These are phyloP conservation scores for Aspergillus sclerotialis DNA, from an alignment of 2,329 filamentous ascomycete species.

Conservation along the genomic window DNA sequence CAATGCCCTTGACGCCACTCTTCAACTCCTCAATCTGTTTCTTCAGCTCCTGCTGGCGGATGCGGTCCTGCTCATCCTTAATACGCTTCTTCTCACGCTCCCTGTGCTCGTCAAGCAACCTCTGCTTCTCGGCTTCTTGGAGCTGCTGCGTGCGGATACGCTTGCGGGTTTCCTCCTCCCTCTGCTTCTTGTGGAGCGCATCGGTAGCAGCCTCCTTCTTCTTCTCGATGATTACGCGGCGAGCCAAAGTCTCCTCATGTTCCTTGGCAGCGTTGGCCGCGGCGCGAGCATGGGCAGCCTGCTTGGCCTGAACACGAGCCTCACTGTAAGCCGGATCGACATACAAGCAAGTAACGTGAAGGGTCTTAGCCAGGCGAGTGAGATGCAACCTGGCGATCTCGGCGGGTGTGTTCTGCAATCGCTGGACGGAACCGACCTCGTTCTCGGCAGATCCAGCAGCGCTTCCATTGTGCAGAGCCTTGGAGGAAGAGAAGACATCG, in stretches of 20 bases:
- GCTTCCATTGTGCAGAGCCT: slow-evolving; percentile 80
- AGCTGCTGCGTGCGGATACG: slow-evolving; percentile 78
- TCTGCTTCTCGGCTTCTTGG: slow-evolving; percentile 81
- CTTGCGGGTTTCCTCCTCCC: slow-evolving; percentile 86
- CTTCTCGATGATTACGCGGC: slow-evolving; percentile 88
- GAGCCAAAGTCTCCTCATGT: slow-evolving; percentile 73
- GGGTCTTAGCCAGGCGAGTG: slow-evolving; percentile 79
- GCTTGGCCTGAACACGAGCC: slow-evolving; percentile 68
- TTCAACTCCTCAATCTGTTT: slow-evolving; percentile 88
- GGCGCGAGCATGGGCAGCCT: slow-evolving; percentile 72
- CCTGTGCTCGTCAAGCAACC: slow-evolving; percentile 84
- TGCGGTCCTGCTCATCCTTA: slow-evolving; percentile 79
- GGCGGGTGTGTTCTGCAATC: slow-evolving; percentile 92
- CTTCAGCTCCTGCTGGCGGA: slow-evolving; percentile 89
- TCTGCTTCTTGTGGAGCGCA: slow-evolving; percentile 78
- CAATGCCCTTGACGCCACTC: slow-evolving; percentile 74
- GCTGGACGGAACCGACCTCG: slow-evolving; percentile 79
- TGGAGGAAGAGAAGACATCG: slow-evolving; percentile 95
- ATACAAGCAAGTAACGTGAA: slow-evolving; percentile 92
- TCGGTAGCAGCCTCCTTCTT: slow-evolving; percentile 95
- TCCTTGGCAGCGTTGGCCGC: slow-evolving; percentile 87
- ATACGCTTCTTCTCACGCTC: slow-evolving; percentile 82
- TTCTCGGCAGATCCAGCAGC: slow-evolving; percentile 79
- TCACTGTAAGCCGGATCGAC: slow-evolving; percentile 87
- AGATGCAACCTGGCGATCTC: slow-evolving; percentile 96